A percentile compares a stretch with the other conserved stretches of the same genome.
phyloP scores from a whole-genome alignment of 1,284 basidiomycete species.

The Porphyrellus sp. region DNA sequence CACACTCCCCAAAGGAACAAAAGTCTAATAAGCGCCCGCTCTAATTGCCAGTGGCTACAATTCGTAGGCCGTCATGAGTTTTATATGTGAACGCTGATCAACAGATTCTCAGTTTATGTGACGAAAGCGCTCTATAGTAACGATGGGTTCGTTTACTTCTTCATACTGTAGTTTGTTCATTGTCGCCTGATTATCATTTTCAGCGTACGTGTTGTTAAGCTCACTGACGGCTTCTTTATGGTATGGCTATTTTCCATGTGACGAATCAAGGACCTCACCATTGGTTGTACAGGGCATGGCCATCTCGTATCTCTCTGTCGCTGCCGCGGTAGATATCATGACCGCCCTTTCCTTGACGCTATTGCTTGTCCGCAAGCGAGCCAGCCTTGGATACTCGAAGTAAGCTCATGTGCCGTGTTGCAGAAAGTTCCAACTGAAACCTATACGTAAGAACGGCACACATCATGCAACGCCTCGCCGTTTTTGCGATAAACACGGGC shows the following conservation, averaged over 20 bases:
- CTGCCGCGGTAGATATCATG: conserved; percentile 6
- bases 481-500: not conserved
- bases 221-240: not conserved
- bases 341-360: conserved; percentile 5
- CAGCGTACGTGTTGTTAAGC: not conserved
- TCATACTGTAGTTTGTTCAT: too few relatives aligned
- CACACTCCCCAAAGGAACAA: too few relatives aligned
- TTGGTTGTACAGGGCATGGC: not conserved
- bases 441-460: conserved; percentile 5
- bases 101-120: conserved; percentile 5
- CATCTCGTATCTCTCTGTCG: not conserved
- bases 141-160: conserved; percentile 8
- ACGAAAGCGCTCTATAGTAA: conserved; percentile 2
- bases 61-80: not conserved
- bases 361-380: conserved; percentile 9
- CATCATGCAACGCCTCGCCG: conserved; percentile 3
- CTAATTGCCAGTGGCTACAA: conserved; percentile 1
- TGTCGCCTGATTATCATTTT: not conserved
- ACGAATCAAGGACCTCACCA: not conserved
- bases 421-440: not conserved
- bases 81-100: not conserved
- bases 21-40: not conserved
- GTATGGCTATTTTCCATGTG: not conserved
- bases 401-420: not conserved
- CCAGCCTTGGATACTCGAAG: not conserved